phyloP scores from a whole-genome alignment of 192 early-diverging fungal species.

The Entomortierella lignicola region DNA sequence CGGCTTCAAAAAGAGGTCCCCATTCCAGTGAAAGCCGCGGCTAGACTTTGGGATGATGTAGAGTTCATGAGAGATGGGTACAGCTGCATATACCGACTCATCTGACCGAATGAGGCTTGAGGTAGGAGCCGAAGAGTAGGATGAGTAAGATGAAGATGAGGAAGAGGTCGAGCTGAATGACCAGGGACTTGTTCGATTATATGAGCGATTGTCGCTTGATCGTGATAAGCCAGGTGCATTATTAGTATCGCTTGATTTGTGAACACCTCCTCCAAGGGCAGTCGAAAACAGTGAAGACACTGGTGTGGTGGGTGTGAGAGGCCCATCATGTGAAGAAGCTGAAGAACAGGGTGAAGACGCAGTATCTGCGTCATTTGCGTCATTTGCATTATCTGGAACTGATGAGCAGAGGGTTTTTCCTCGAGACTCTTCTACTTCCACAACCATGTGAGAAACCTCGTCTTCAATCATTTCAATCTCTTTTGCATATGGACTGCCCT shows the following conservation, averaged over 20 bases:
- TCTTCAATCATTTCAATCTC: neutral
- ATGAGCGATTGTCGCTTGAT: neutral
- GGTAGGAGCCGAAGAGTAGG: neutral
- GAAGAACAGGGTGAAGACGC: neutral
- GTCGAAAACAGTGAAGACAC: neutral
- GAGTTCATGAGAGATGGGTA: slow-evolving; percentile 35
- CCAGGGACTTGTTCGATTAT: slow-evolving; percentile 13
- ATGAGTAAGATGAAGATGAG: too few species aligned
- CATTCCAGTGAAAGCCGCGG: slow-evolving; percentile 49
- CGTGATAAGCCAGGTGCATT: neutral
- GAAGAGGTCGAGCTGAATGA: slow-evolving; percentile 9
- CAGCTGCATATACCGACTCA: slow-evolving; percentile 46
- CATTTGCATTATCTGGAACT: neutral
- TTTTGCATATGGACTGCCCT: neutral
- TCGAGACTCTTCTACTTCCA: neutral
- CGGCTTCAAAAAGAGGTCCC: slow-evolving; percentile 49
- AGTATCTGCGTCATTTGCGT: too few species aligned
- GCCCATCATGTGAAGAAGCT: neutral
- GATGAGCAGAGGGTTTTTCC: neutral
- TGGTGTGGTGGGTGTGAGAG: neutral
- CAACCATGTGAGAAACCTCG: neutral
- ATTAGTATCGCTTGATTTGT: neutral
- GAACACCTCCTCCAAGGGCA: slow-evolving; percentile 3
- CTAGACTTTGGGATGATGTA: slow-evolving; percentile 53
- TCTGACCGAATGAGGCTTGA: slow-evolving; percentile 24